phyloP scores from a whole-genome alignment of 768 basidiomycete genomes.

The Phaeotremella skinneri region DNA sequence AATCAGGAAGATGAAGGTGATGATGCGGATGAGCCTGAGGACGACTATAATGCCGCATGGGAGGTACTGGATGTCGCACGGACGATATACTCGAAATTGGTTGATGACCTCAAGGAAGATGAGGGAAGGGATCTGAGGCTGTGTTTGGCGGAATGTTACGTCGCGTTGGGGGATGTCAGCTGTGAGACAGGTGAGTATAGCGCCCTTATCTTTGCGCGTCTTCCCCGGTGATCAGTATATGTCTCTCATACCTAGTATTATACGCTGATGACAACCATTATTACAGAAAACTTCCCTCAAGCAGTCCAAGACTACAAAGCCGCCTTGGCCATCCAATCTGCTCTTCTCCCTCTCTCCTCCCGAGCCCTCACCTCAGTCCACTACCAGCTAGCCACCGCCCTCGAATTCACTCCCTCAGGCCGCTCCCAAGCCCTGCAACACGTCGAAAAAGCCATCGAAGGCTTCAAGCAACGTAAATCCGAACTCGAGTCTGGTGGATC shows the following conservation, averaged over 20 bases:
- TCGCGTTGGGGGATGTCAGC: slow-evolving; percentile 91
- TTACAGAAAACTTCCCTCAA: slow-evolving; percentile 88
- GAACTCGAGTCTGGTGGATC: slow-evolving; percentile 51
- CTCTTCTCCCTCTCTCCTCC: slow-evolving; percentile 77
- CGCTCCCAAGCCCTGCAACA: slow-evolving; percentile 78
- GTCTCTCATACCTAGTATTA: not conserved
- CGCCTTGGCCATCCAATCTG: slow-evolving; percentile 68
- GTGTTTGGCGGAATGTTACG: slow-evolving; percentile 86
- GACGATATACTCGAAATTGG: slow-evolving; percentile 72
- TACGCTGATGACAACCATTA: slow-evolving; percentile 3
- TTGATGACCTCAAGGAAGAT: slow-evolving; percentile 55
- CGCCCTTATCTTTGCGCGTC: not conserved
- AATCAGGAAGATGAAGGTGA: slow-evolving; percentile 55
- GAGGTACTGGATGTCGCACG: slow-evolving; percentile 93
- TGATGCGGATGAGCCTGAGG: slow-evolving; percentile 64
- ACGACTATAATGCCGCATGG: slow-evolving; percentile 98
- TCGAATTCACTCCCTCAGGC: slow-evolving; percentile 82
- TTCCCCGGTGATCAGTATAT: too few relatives aligned
- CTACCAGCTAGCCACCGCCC: slow-evolving; percentile 88
- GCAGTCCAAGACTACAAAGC: slow-evolving; percentile 83
- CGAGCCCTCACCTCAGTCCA: slow-evolving; percentile 91
- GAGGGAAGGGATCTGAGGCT: slow-evolving; percentile 61
- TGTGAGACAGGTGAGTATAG: slow-evolving; percentile 77
- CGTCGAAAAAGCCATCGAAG: slow-evolving; percentile 73
- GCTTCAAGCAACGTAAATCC: slow-evolving; percentile 62